phyloP scores from a whole-genome alignment of 1,284 basidiomycete species.

The Boletus nobilissimus region DNA sequence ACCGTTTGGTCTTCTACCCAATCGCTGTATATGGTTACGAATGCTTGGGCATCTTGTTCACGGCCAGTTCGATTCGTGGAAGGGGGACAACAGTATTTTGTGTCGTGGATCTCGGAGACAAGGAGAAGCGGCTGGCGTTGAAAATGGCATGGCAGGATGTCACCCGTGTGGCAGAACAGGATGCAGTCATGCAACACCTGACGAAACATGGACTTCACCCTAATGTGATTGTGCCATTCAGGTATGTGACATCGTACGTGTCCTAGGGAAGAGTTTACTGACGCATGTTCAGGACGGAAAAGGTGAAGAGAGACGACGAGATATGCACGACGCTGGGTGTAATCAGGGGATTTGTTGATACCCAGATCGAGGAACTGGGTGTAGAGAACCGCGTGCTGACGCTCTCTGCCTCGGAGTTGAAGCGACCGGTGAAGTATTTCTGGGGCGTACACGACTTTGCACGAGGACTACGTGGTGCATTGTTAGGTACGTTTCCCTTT shows the following conservation, averaged over 20 bases:
- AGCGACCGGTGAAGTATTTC: slow-evolving; percentile 26
- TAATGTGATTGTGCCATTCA: slow-evolving; percentile 10
- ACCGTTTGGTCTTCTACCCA: no score
- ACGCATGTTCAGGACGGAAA: background rate
- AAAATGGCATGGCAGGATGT: slow-evolving; percentile 34
- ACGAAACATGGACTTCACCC: background rate
- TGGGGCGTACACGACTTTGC: slow-evolving; percentile 33
- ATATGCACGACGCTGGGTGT: slow-evolving; percentile 18
- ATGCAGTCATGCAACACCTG: background rate
- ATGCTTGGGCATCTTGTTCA: slow-evolving; percentile 22
- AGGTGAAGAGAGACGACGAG: background rate
- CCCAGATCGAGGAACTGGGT: background rate
- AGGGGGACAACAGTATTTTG: slow-evolving; percentile 27
- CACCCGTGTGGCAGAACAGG: background rate
- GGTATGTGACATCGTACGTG: no score
- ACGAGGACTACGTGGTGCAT: slow-evolving; percentile 22
- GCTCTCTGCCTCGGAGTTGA: slow-evolving; percentile 6
- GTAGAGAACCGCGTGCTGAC: slow-evolving; percentile 15
- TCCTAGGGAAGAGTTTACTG: background rate
- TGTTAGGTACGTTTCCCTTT: slow-evolving; percentile 23
- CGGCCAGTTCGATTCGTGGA: slow-evolving; percentile 28
- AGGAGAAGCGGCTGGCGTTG: background rate
- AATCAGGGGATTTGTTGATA: slow-evolving; percentile 7
- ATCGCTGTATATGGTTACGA: slow-evolving; percentile 17
- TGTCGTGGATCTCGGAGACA: background rate